phyloP scores from a whole-genome alignment of 495 filamentous ascomycete genomes.

The Podospora conica region DNA sequence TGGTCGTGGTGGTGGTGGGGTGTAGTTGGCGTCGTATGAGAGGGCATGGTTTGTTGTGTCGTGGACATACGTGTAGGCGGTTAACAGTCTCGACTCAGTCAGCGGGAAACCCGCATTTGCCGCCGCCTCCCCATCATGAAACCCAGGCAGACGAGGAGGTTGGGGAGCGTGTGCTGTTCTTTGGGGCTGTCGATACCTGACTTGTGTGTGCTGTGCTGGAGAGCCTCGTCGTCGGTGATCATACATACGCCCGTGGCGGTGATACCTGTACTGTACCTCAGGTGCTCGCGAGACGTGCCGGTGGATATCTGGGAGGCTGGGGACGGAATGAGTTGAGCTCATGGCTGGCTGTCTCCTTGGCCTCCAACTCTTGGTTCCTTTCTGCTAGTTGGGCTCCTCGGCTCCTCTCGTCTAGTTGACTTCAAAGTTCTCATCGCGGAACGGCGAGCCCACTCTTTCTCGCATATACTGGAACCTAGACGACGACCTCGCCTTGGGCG shows the following conservation, averaged over 20 bases:
- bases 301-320: neutral
- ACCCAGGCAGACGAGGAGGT: no score
- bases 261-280: neutral
- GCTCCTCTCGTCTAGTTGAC: neutral
- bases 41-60: no score
- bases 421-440: neutral
- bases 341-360: neutral
- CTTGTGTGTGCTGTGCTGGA: neutral
- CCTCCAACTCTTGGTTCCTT: neutral
- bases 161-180: neutral
- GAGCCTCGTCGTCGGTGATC: neutral
- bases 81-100: neutral
- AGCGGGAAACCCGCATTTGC: neutral
- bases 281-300: neutral
- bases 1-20: neutral
- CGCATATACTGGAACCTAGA: neutral
- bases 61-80: neutral
- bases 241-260: neutral
- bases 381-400: neutral
- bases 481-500: neutral
- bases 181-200: neutral
- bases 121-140: neutral
- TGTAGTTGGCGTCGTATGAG: neutral
- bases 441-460: neutral
- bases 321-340: neutral